Evolutionary conservation across 108 stramenopile genomes (phyloP), one percentile per base, ranked within the genome.

Genomic region (Cyclostephanos tholiformis): DNA sequence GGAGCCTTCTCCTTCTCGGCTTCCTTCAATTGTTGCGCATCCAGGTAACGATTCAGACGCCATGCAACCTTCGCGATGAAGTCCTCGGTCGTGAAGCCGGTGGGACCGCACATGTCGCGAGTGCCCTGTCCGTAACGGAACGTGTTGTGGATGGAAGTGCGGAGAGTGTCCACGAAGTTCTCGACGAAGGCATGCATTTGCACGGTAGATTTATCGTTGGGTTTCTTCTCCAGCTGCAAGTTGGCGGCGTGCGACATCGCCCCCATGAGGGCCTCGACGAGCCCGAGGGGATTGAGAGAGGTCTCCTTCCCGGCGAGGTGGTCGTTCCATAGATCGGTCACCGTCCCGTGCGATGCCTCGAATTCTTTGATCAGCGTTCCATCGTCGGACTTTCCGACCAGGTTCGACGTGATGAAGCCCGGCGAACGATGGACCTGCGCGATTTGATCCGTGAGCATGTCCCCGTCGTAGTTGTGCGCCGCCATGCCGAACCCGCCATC

Each of bases 371-470:
- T 96, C 57, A 97, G 71, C 11, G 74, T 82, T 38, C 97, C 97
- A 79, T 98, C 96, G 14, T 92, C 95, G 49, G 81, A 78, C 76
- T 87, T 86, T 49, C 97, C 97, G 38, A 98, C 94, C 55, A 98
- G 78, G 82, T 98, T 98, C 30, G 92, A 94, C 3, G 97, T 98
- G 71, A 97, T 98, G 85, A 98, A 98, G 19, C 97, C 97, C 44
- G 97, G 97, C 22, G 96, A 97, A 64, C 97, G 96, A 75, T 98
- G 97, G 14, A 98, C 94, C 84, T 98, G 97, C 4, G 97, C 97
- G 83, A 98, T 92, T 81, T 98, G 95, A 87, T 97, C 97, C 22
- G 97, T 98, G 23, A 98, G 84, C 90, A 91, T 88, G 32, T 81
- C 78, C 26, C 97, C 97, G 79, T 98, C 97, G 82, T 98, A 98